Evolutionary conservation across 148 eudicot species (phyloP).

Genomic region (Gaultheria prostrata): DNA sequence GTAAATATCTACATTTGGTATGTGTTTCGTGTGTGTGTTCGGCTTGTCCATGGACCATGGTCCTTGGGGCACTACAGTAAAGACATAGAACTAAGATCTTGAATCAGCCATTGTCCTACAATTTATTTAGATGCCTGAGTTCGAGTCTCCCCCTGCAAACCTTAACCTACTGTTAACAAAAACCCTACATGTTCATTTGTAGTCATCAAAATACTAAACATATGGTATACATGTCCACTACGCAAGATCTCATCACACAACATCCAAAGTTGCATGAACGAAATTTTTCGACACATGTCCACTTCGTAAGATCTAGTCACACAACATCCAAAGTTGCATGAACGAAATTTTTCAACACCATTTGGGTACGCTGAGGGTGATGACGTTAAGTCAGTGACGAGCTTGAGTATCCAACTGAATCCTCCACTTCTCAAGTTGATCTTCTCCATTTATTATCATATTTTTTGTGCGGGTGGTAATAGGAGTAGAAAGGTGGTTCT

Average conservation of each 20-base stretch:
- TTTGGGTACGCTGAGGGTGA: not conserved
- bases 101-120: not conserved
- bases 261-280: not conserved
- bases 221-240: not conserved
- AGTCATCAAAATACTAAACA: not conserved
- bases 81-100: not conserved
- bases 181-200: not conserved
- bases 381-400: not conserved
- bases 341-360: not conserved
- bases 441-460: not conserved
- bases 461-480: not conserved
- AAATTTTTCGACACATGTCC: not conserved
- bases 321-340: not conserved
- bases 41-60: too few relatives aligned
- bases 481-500: not conserved
- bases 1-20: too few relatives aligned
- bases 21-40: too few relatives aligned
- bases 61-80: too few relatives aligned
- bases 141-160: not conserved
- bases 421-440: slow-evolving; percentile 7
- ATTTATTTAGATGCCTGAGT: not conserved
- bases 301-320: not conserved
- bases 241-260: not conserved
- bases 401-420: slow-evolving; percentile 7
- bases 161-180: not conserved